Conservation (phyloP, 208 protist species). For the Crithidia acanthocephali region DNA sequence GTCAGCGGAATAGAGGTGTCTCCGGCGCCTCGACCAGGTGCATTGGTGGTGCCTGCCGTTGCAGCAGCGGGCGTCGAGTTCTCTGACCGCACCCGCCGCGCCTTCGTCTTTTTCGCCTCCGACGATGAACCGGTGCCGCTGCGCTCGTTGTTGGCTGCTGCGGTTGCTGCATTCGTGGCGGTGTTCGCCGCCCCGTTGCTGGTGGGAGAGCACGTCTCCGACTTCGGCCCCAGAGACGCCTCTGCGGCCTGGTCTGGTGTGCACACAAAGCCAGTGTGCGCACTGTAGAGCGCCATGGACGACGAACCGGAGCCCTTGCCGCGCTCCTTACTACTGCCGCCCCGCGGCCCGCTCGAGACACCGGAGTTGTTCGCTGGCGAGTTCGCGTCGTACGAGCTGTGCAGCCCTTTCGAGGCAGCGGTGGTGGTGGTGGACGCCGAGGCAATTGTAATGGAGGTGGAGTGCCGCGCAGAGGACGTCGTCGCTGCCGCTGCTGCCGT, state of each 20-base stretch:
- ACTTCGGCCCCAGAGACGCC: background rate
- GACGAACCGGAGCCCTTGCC: conserved; percentile 14
- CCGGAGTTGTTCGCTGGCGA: conserved; percentile 11
- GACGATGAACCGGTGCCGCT: background rate
- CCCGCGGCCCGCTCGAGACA: conserved; percentile 2
- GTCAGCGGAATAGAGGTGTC: background rate
- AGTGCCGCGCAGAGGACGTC: background rate
- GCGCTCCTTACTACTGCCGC: conserved; percentile 5
- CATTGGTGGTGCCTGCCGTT: background rate
- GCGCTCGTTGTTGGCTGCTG: background rate
- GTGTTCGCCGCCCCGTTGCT: background rate
- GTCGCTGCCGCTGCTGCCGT: background rate
- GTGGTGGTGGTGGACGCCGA: conserved; percentile 1
- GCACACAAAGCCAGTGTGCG: conserved; percentile 40
- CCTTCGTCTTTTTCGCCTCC: background rate
- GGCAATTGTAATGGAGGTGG: background rate
- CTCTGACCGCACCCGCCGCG: conserved; percentile 2
- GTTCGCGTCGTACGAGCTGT: conserved; percentile 18
- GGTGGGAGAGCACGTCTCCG: background rate
- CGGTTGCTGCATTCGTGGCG: background rate
- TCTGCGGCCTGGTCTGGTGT: background rate
- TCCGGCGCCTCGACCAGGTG: background rate
- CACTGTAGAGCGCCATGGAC: conserved; percentile 35
- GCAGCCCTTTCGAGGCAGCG: conserved; percentile 11
- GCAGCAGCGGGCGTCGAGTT: background rate